phyloP scores from a whole-genome alignment of 345 rosid species.

The Mercurialis annua region DNA sequence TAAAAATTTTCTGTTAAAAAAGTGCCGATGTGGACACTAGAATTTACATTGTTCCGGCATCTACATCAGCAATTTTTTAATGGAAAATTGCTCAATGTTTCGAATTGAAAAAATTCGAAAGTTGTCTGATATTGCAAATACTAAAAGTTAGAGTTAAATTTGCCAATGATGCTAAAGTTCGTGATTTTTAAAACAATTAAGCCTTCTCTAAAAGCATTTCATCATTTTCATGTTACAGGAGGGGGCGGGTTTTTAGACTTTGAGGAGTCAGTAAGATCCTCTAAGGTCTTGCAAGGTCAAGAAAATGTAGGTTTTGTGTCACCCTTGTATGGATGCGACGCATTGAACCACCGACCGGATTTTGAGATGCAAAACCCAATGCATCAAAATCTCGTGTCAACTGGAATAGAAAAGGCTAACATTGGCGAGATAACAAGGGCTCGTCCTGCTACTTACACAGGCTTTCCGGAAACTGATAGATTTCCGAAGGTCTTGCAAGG shows the following conservation, averaged over 20 bases:
- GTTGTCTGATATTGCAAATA: no score
- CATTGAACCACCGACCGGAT: conserved; percentile 51
- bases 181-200: background rate
- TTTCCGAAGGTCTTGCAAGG: conserved; percentile 97
- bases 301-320: conserved; percentile 81
- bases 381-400: conserved; percentile 46
- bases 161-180: no score
- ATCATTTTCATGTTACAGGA: conserved; percentile 37
- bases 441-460: conserved; percentile 41
- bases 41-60: no score
- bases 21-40: no score
- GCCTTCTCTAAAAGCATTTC: background rate
- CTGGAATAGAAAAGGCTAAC: conserved; percentile 38
- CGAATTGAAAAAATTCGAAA: no score
- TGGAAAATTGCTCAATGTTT: no score
- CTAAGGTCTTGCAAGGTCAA: conserved; percentile 99
- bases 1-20: no score
- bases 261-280: conserved; percentile 82
- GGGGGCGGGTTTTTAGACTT: conserved; percentile 67
- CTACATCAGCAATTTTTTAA: no score
- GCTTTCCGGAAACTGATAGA: conserved; percentile 59
- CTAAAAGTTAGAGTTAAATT: no score
- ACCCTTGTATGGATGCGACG: conserved; percentile 58
- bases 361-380: conserved; percentile 53
- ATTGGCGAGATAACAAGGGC: conserved; percentile 38